Evolutionary conservation across 139 green algal genomes (phyloP).

Genomic region (Coelastrella sp.): DNA sequence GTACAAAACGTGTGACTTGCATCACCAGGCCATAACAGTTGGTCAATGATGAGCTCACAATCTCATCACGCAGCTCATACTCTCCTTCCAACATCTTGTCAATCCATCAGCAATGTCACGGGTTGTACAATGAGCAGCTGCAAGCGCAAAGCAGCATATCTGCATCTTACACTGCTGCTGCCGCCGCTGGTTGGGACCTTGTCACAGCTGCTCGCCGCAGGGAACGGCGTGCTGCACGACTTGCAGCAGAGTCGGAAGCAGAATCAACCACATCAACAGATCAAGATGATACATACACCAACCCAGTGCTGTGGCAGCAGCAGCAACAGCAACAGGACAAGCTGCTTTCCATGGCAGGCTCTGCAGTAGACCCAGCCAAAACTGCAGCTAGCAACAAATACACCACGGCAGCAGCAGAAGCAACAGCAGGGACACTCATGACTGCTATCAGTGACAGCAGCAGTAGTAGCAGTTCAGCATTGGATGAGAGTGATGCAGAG

Average conservation of each 20-base stretch:
- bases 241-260: constrained; percentile 15
- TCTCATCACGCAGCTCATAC: too few species aligned
- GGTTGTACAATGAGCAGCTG: too few species aligned
- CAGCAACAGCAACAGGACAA: constrained; percentile 22
- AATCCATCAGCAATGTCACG: too few species aligned
- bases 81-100: too few species aligned
- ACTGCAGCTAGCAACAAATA: not conserved
- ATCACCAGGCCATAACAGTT: not conserved
- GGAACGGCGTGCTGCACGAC: not conserved
- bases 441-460: not conserved
- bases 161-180: too few species aligned
- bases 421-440: not conserved
- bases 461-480: not conserved
- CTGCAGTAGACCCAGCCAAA: not conserved
- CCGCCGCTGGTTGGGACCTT: not conserved
- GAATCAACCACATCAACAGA: not conserved
- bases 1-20: not conserved
- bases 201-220: not conserved
- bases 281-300: not conserved
- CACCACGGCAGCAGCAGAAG: not conserved
- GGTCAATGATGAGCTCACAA: too few species aligned
- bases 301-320: not conserved
- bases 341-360: not conserved
- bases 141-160: too few species aligned
- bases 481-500: not conserved